Evolutionary conservation across 495 filamentous ascomycete species (phyloP).

Genomic region (Darksidea phi): DNA sequence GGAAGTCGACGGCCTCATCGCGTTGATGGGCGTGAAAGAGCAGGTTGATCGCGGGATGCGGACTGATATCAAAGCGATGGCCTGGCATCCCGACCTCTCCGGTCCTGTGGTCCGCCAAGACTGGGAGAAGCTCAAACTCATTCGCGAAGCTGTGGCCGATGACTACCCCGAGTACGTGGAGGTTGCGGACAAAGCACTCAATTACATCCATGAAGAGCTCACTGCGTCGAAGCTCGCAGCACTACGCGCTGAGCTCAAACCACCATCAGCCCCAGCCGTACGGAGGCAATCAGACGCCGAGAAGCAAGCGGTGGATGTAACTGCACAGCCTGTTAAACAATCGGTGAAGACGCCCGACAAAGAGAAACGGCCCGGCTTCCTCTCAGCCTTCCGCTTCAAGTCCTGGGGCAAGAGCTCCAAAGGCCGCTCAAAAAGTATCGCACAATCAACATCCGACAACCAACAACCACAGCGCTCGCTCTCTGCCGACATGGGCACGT

Average conservation of each 20-base stretch:
- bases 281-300: slow-evolving; percentile 1
- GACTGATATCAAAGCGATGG: slow-evolving; percentile 40
- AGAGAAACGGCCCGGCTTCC: slow-evolving; percentile 21
- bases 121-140: slow-evolving; percentile 37
- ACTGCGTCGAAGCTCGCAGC: slow-evolving; percentile 7
- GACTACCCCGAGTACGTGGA: slow-evolving; percentile 40
- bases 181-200: slow-evolving; percentile 26
- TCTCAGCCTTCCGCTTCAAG: slow-evolving; percentile 16
- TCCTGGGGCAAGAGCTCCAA: slow-evolving; percentile 12
- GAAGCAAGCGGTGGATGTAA: neutral
- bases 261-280: neutral
- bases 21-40: slow-evolving; percentile 38
- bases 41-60: slow-evolving; percentile 40
- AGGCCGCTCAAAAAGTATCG: neutral
- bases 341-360: neutral
- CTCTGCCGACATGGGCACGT: slow-evolving; percentile 8
- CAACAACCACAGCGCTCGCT: slow-evolving; percentile 21
- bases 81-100: slow-evolving; percentile 39
- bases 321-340: no score
- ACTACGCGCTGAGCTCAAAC: slow-evolving; percentile 3
- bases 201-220: slow-evolving; percentile 30
- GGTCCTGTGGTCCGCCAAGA: slow-evolving; percentile 23
- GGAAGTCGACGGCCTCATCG: slow-evolving; percentile 38
- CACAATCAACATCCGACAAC: neutral
- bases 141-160: slow-evolving; percentile 30